phyloP scores from a whole-genome alignment of 768 basidiomycete genomes.

The Gymnopilus junonius region DNA sequence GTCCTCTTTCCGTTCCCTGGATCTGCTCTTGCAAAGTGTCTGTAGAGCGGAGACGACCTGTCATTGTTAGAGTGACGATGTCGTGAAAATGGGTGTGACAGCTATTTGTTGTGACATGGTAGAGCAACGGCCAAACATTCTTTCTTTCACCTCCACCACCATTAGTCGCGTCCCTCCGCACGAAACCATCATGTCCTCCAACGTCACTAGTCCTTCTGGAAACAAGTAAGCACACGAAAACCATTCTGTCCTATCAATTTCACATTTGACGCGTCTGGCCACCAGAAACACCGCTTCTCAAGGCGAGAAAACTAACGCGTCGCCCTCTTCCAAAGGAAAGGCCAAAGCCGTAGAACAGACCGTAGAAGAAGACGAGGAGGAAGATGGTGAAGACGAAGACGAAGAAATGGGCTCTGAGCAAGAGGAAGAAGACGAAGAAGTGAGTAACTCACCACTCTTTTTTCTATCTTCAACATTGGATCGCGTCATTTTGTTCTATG shows the following conservation, averaged over 20 bases:
- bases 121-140: constrained; percentile 17
- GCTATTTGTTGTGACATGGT: constrained; percentile 10
- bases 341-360: constrained; percentile 51
- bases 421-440: constrained; percentile 47
- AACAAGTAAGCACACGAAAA: constrained; percentile 36
- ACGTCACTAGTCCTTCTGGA: constrained; percentile 45
- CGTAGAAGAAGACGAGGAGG: constrained; percentile 55
- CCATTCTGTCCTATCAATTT: background rate
- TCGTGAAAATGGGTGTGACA: too few species aligned
- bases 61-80: too few species aligned
- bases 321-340: constrained; percentile 62
- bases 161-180: constrained; percentile 29
- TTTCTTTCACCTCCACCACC: constrained; percentile 23
- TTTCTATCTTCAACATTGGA: background rate
- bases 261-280: constrained; percentile 28
- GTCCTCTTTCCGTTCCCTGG: too few species aligned
- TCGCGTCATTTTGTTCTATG: constrained; percentile 2
- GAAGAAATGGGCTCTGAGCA: constrained; percentile 49
- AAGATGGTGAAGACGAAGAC: constrained; percentile 45
- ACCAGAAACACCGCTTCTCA: constrained; percentile 28
- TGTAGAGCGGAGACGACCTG: too few species aligned
- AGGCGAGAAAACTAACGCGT: constrained; percentile 32
- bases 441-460: constrained; percentile 25
- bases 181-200: constrained; percentile 47
- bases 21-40: too few species aligned